These are phyloP conservation scores for Septoria petroselini DNA, from an alignment of 2,329 filamentous ascomycete species.

Conservation along the genomic window DNA sequence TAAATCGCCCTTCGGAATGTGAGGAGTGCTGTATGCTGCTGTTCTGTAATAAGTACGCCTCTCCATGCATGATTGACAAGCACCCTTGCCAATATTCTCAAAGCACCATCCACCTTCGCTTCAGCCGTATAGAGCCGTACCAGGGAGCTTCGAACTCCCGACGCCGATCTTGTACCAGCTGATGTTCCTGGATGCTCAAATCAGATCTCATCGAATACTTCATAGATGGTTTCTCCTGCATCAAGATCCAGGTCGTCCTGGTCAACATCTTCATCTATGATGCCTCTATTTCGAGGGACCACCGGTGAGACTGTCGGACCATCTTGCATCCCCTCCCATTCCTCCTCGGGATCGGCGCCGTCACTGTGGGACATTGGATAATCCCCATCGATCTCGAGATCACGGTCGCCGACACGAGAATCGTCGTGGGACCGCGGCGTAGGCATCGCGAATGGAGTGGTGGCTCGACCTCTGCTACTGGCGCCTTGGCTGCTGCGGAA, in stretches of 20 bases:
- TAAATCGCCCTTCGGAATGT: conserved; percentile 13
- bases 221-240: conserved; percentile 24
- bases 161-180: not conserved
- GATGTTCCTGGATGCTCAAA: not conserved
- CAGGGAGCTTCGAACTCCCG: not conserved
- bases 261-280: conserved; percentile 22
- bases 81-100: conserved; percentile 9
- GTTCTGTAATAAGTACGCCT: not conserved
- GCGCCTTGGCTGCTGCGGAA: conserved; percentile 36
- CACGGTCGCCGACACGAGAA: conserved; percentile 36
- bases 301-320: conserved; percentile 19
- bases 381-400: conserved; percentile 24
- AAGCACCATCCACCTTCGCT: not conserved
- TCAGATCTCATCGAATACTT: conserved; percentile 28
- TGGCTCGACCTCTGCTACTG: conserved; percentile 43
- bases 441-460: conserved; percentile 67
- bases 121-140: conserved; percentile 4
- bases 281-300: conserved; percentile 20
- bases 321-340: conserved; percentile 41
- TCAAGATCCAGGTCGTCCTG: conserved; percentile 22
- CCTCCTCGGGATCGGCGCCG: conserved; percentile 21
- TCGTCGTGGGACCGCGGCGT: conserved; percentile 63
- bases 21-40: conserved; percentile 19
- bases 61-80: conserved; percentile 6
- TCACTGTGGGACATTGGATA: conserved; percentile 14